Conservation (phyloP, 768 basidiomycete genomes). For the Amanita subjunquillea region DNA sequence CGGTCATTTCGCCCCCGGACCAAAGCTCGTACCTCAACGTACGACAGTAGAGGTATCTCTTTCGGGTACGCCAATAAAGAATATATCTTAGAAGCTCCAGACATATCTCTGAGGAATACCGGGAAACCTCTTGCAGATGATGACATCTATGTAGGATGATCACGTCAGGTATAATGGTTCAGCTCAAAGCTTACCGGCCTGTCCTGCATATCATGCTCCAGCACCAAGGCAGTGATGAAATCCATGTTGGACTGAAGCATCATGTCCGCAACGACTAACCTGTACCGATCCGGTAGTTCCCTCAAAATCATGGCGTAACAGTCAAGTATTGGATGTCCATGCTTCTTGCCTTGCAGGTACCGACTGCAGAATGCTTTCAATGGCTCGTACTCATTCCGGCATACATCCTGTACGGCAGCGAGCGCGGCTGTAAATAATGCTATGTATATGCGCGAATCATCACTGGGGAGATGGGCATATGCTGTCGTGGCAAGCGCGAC, state of each 20-base stretch:
- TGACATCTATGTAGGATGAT: neutral
- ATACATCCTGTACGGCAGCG: conserved; percentile 27
- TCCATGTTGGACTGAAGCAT: conserved; percentile 26
- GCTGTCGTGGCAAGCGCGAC: conserved; percentile 17
- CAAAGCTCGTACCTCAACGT: neutral
- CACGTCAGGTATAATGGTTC: neutral
- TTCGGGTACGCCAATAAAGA: conserved; percentile 1
- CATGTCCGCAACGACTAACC: conserved; percentile 19
- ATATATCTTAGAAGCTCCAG: neutral
- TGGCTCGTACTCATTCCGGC: conserved; percentile 13
- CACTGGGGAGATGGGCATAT: conserved; percentile 19
- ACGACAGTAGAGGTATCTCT: conserved; percentile 7
- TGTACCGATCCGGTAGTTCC: conserved; percentile 18
- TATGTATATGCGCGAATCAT: conserved; percentile 21
- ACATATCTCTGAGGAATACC: neutral
- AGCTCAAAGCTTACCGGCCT: neutral
- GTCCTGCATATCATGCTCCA: conserved; percentile 8
- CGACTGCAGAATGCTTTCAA: conserved; percentile 23
- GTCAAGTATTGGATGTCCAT: conserved; percentile 21
- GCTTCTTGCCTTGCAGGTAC: conserved; percentile 17
- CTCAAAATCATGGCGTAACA: conserved; percentile 21
- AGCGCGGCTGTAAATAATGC: conserved; percentile 28
- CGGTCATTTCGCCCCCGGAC: neutral
- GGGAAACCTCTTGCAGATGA: neutral
- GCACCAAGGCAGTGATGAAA: conserved; percentile 18